A percentile compares a stretch with the other conserved stretches of the same genome.
Conservation (phyloP, 2,329 filamentous ascomycete species). For the Mariannaea elegans region DNA sequence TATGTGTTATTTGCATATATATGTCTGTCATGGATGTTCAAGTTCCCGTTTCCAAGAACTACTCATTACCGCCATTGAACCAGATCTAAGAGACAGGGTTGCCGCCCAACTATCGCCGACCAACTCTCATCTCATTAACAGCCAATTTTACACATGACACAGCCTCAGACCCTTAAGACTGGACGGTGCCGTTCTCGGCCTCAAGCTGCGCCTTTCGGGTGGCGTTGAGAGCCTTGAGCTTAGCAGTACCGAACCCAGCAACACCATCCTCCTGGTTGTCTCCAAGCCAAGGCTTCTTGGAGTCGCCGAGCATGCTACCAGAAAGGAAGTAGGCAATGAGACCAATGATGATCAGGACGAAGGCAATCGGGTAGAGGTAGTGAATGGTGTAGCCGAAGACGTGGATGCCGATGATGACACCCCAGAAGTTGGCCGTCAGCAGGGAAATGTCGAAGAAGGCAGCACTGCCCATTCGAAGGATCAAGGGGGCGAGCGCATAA, state of each 20-base stretch:
- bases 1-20: not conserved
- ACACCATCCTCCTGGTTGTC: slow-evolving; percentile 84
- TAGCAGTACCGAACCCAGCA: slow-evolving; percentile 85
- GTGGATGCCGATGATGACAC: slow-evolving; percentile 87
- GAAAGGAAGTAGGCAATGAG: slow-evolving; percentile 88
- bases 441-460: slow-evolving; percentile 98
- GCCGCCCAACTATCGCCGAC: no score
- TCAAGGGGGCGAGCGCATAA: slow-evolving; percentile 85
- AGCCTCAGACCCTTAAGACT: not conserved
- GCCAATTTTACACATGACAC: not conserved
- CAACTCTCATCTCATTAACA: not conserved
- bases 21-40: not conserved
- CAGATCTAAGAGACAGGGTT: no score
- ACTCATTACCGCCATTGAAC: no score
- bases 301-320: slow-evolving; percentile 83
- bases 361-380: slow-evolving; percentile 94
- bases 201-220: slow-evolving; percentile 54
- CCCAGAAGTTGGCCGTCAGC: slow-evolving; percentile 97
- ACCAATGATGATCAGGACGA: slow-evolving; percentile 89
- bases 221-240: slow-evolving; percentile 73
- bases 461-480: slow-evolving; percentile 89
- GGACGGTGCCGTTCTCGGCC: slow-evolving; percentile 36
- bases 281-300: slow-evolving; percentile 94
- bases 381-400: slow-evolving; percentile 85
- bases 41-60: not conserved